phyloP scores from a whole-genome alignment of 106 monocot species.

The Acorus calamus region DNA sequence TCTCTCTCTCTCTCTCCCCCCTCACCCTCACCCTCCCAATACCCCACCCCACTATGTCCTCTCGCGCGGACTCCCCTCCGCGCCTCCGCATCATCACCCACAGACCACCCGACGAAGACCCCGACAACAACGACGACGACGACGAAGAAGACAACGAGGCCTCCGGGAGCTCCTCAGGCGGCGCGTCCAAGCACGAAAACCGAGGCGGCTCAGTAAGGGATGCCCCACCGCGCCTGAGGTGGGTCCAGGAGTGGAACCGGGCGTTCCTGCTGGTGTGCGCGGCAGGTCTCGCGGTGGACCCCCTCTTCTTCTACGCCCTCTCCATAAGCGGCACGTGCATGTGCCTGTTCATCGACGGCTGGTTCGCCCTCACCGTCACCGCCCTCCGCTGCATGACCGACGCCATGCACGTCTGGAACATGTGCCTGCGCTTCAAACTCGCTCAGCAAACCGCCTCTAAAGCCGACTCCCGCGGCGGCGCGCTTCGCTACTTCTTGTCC shows the following conservation, averaged over 20 bases:
- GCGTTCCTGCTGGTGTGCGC: constrained; percentile 53
- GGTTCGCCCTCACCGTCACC: constrained; percentile 64
- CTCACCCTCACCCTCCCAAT: background rate
- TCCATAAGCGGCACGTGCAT: constrained; percentile 52
- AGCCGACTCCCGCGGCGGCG: no score
- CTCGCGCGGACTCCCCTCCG: background rate
- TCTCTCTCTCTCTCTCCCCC: no score
- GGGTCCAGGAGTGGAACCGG: constrained; percentile 70
- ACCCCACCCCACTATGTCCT: background rate
- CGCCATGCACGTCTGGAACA: constrained; percentile 57
- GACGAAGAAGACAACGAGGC: background rate
- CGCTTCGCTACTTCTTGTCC: constrained; percentile 12
- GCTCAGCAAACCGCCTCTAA: no score
- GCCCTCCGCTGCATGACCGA: constrained; percentile 65
- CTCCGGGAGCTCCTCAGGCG: background rate
- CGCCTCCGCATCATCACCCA: background rate
- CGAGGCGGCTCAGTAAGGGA: constrained; percentile 6
- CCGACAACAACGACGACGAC: background rate
- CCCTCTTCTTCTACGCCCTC: constrained; percentile 77
- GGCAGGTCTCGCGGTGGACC: constrained; percentile 67
- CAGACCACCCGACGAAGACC: background rate
- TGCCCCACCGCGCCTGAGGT: background rate
- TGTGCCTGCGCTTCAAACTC: constrained; percentile 30
- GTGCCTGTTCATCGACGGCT: constrained; percentile 81
- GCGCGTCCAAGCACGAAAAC: no score